phyloP scores from a whole-genome alignment of 225 moss, liverwort and hornwort species.

The Lunularia cruciata region DNA sequence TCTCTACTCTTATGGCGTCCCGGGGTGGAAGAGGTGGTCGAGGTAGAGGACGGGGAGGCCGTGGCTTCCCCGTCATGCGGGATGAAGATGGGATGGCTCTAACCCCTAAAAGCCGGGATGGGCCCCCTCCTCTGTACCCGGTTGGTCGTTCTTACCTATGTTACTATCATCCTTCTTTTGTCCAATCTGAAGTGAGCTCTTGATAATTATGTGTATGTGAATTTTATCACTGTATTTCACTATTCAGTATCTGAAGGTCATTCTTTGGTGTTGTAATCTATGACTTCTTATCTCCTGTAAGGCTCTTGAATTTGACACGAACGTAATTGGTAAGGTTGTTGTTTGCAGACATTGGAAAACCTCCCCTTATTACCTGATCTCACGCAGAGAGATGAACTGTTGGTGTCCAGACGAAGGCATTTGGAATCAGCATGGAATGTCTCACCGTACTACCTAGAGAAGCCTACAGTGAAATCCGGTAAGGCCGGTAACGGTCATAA shows the following conservation, averaged over 20 bases:
- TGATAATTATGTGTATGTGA: no score
- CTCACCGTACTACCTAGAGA: conserved; percentile 90
- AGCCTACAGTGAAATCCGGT: conserved; percentile 63
- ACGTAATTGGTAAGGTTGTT: conserved; percentile 13
- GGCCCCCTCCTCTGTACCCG: conserved; percentile 60
- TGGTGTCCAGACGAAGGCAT: conserved; percentile 65
- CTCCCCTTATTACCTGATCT: conserved; percentile 65
- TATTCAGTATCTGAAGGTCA: no score
- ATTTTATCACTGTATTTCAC: no score
- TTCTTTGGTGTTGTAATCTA: no score
- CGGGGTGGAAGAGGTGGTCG: conserved; percentile 44
- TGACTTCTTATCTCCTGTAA: no score
- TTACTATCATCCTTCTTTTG: no score
- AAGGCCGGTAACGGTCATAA: no score
- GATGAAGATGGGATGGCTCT: conserved; percentile 57
- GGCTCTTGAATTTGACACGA: conserved; percentile 2
- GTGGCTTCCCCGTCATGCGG: conserved; percentile 43
- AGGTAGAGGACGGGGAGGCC: conserved; percentile 45
- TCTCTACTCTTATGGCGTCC: no score
- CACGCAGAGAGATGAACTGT: conserved; percentile 58
- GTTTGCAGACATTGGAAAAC: conserved; percentile 54
- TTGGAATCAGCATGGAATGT: conserved; percentile 87
- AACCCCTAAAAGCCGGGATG: conserved; percentile 42
- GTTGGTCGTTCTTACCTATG: no score
- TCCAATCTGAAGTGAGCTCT: no score